Base-by-base conservation (phyloP, 768 basidiomycete species). In the Boletus subcaerulescens region DNA sequence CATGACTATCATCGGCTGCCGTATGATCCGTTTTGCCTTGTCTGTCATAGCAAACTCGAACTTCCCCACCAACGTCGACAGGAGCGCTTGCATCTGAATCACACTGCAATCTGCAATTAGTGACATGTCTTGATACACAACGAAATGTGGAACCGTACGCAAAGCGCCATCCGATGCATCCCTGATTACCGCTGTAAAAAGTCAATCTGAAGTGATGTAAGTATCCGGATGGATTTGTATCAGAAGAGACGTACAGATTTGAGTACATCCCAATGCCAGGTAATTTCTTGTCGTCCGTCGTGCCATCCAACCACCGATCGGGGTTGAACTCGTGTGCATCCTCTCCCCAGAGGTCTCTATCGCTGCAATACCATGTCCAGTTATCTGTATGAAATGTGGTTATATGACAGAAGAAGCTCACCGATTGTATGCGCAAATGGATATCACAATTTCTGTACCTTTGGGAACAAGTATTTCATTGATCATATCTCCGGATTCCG, bases 361-460 rank as follows among this genome's bases (percentile, higher is more conserved):
- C 38, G 29, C 60, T 60, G 44, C 41, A 31, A 39, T 11, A 20
- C 13, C 51, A 35, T 24, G 4, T 12, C 32, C 13, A 32, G n/a
- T 47, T 12, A 39, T 3, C 14, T n/a, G n/a, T 33, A n/a, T 14
- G 32, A 18, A 32, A 31, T 18, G 8, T n/a, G 14, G 5, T 10
- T 2, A 32, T 17, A 35, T 12, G n/a, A 44, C 7, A 13, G 24
- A 2, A 42, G 6, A 20, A 49, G 61, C 40, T 36, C 40, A 81
- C 84, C 83, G 76, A 56, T 85, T 80, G 56, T 84, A 84, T 1
- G 75, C 80, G n/a, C 76, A 75, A 24, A 80, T 75, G 5, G 81
- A 83, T 9, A 76, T 59, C 5, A 80, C 68, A 9, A 84, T 64
- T 38, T 78, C 77, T 31, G 74, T 76, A 5, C 80, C 80, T 59